Evolutionary conservation across 2,329 filamentous ascomycete species (phyloP), one percentile per base, ranked within the genome.

Genomic region (Huntiella bhutanensis): DNA sequence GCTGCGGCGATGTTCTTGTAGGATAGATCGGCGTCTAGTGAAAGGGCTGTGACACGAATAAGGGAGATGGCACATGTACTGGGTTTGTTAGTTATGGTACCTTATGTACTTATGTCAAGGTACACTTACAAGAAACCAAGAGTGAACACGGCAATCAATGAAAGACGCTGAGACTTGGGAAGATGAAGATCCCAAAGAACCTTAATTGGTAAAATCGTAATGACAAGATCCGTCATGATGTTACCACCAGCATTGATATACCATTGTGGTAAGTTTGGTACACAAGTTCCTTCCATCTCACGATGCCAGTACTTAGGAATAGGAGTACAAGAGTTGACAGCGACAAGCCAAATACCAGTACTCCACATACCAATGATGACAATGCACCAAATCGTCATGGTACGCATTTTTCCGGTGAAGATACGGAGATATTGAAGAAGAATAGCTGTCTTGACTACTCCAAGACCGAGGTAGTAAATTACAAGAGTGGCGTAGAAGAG

Each of bases 371-470:
- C 46, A 13, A 52, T 48, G 13, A 53, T 17, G 7, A 46, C 28
- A 13, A 50, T 33, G n/a, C 43, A 45, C 32, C 37, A 33, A 33
- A 49, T 42, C 4, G 50, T 44, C 41, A 58, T 53, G 17, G 41
- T 45, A 5, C 50, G 48, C 19, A 49, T 33, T 34, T 36, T 41
- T 1, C 47, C 47, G 2, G 47, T 49, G 33, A 49, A 49, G n/a
- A 58, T 51, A 5, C 56, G 54, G 5, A 54, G 50, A 49, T 58
- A 58, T 48, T 57, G 56, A 4, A 58, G 49, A 34, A 57, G 35
- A 45, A 58, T 56, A 4, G 55, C 52, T 2, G 53, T 49, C 42
- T 58, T 58, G 44, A 54, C 54, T 7, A 50, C 38, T 11, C 44
- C 41, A 2, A 58, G 48, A 32, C 49, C 48, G 4, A 50, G 19